A percentile compares a stretch with the other conserved stretches of the same genome.
Evolutionary conservation across 2,329 filamentous ascomycete species (phyloP).

Genomic region (Curvularia verruculosa): DNA sequence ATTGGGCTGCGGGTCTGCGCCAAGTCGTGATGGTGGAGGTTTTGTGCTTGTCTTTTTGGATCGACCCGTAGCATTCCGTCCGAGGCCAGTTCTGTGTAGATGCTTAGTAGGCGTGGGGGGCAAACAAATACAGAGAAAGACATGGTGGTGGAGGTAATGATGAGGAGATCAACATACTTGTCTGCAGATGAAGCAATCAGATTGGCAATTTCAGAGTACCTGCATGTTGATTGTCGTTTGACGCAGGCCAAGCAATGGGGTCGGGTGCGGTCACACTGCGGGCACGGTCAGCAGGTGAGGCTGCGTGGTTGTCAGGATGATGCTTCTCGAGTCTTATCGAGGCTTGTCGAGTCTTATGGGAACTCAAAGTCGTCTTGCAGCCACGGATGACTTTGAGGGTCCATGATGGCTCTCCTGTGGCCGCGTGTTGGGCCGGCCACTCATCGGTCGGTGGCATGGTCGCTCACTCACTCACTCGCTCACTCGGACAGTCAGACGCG

Average conservation of each 20-base stretch:
- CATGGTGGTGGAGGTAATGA: too few species aligned
- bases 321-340: not conserved
- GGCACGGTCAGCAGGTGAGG: conserved; percentile 18
- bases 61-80: conserved; percentile 29
- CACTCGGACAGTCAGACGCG: not conserved
- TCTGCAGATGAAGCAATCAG: conserved; percentile 64
- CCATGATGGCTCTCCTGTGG: too few species aligned
- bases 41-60: conserved; percentile 40
- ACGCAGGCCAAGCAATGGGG: conserved; percentile 66
- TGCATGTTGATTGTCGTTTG: conserved; percentile 76
- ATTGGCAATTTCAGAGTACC: conserved; percentile 77
- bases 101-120: conserved; percentile 28
- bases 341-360: not conserved
- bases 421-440: too few species aligned
- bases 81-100: conserved; percentile 32
- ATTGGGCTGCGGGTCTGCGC: conserved; percentile 32
- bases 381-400: too few species aligned
- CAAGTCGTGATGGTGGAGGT: conserved; percentile 28
- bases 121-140: not conserved
- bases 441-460: too few species aligned
- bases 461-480: too few species aligned
- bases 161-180: conserved; percentile 54
- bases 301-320: not conserved
- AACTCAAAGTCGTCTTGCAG: not conserved
- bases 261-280: conserved; percentile 74